These are phyloP conservation scores for Kodamaea sp. DNA, from an alignment of 1,139 yeast genomes.

Conservation along the genomic window DNA sequence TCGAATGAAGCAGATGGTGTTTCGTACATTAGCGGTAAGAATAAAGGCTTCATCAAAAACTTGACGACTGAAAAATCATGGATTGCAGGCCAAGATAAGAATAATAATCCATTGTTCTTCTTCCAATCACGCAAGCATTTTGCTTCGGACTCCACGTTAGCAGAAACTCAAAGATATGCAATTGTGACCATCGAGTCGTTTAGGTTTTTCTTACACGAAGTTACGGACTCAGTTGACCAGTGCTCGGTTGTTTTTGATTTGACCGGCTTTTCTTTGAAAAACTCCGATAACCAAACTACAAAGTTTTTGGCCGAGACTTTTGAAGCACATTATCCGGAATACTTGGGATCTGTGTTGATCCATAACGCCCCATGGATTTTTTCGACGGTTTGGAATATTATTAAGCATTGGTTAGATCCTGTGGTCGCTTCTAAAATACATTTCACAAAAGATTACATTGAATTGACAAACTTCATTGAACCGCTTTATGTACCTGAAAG, in stretches of 20 bases:
- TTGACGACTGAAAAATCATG: constrained; percentile 38
- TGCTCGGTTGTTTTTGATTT: constrained; percentile 43
- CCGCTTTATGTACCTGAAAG: constrained; percentile 34
- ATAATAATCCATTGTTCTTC: constrained; percentile 36
- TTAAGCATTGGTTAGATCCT: constrained; percentile 47
- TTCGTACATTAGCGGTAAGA: constrained; percentile 29
- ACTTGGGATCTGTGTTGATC: constrained; percentile 38
- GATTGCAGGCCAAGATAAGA: constrained; percentile 38
- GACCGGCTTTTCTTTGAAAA: constrained; percentile 45
- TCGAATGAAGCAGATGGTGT: constrained; percentile 38
- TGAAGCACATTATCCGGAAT: constrained; percentile 50
- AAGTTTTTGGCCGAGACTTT: constrained; percentile 44
- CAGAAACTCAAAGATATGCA: constrained; percentile 40
- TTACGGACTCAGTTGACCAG: constrained; percentile 34
- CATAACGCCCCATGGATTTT: constrained; percentile 52
- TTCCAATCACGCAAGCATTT: constrained; percentile 42
- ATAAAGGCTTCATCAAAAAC: constrained; percentile 37
- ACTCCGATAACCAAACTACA: constrained; percentile 43
- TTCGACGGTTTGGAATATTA: constrained; percentile 45
- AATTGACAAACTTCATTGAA: constrained; percentile 32
- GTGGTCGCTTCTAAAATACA: constrained; percentile 45
- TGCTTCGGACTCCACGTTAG: constrained; percentile 35
- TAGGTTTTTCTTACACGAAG: constrained; percentile 35
- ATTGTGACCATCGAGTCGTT: constrained; percentile 40
- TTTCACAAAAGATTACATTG: constrained; percentile 38